Conservation (phyloP, 179 eudicot species). For the Pouteria campechiana region DNA sequence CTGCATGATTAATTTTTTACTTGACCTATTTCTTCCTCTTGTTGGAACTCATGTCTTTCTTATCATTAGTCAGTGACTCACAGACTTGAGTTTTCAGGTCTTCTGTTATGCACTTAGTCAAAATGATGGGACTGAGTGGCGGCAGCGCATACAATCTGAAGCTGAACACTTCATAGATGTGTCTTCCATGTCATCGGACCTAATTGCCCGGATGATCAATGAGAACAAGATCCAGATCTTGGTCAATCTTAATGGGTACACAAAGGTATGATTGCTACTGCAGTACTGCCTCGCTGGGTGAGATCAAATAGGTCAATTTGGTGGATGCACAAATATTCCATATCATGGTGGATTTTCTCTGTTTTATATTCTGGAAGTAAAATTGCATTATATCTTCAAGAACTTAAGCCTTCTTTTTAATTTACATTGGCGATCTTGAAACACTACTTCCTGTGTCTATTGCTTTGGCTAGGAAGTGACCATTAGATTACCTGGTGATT, state of each 20-base stretch:
- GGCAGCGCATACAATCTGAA: conserved; percentile 78
- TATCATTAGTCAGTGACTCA: neutral
- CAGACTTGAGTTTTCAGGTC: conserved; percentile 30
- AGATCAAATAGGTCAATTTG: neutral
- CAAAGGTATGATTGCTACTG: conserved; percentile 44
- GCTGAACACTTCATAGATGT: conserved; percentile 88
- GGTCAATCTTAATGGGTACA: conserved; percentile 90
- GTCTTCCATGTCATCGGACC: conserved; percentile 83
- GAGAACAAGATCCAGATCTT: conserved; percentile 82
- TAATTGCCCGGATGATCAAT: conserved; percentile 74
- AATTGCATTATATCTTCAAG: too few relatives aligned
- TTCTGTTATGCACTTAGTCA: conserved; percentile 95
- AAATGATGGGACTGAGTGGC: conserved; percentile 95
- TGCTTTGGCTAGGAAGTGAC: too few relatives aligned
- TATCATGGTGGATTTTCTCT: too few relatives aligned
- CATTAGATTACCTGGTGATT: too few relatives aligned
- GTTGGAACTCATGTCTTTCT: neutral
- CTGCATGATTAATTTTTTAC: too few relatives aligned
- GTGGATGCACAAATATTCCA: neutral
- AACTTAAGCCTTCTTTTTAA: too few relatives aligned
- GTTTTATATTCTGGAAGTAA: too few relatives aligned
- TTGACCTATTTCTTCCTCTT: neutral
- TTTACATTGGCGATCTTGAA: too few relatives aligned
- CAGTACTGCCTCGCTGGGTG: neutral
- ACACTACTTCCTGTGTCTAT: too few relatives aligned